phyloP scores from a whole-genome alignment of 805 yeast genomes.

The Saccharomycopsis sp. region DNA sequence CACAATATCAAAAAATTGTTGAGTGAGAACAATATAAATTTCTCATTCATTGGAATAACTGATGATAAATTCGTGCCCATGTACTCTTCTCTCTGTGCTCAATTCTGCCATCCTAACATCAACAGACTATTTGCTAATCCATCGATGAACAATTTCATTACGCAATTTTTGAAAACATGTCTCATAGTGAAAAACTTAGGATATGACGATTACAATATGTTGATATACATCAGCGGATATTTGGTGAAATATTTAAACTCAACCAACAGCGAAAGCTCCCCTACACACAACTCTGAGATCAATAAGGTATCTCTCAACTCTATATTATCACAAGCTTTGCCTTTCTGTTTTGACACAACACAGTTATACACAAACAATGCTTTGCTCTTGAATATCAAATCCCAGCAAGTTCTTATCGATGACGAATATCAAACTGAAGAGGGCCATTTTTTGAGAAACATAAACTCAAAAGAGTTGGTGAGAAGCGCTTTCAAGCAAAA shows the following conservation, averaged over 20 bases:
- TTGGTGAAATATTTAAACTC: constrained; percentile 61
- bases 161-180: constrained; percentile 69
- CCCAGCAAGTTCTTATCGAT: constrained; percentile 6
- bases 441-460: constrained; percentile 15
- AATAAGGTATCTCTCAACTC: constrained; percentile 1
- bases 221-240: constrained; percentile 70
- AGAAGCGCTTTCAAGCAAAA: constrained; percentile 1
- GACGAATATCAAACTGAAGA: constrained; percentile 16
- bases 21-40: constrained; percentile 54
- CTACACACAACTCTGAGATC: neutral
- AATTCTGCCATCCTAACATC: constrained; percentile 81
- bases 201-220: constrained; percentile 71
- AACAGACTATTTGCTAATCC: too few species aligned
- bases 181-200: constrained; percentile 71
- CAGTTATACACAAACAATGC: constrained; percentile 7
- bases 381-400: constrained; percentile 1
- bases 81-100: constrained; percentile 77
- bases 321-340: constrained; percentile 11
- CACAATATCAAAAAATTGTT: constrained; percentile 61
- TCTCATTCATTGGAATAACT: constrained; percentile 77
- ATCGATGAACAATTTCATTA: constrained; percentile 83
- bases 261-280: constrained; percentile 78
- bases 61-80: constrained; percentile 91
- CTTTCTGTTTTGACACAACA: constrained; percentile 19
- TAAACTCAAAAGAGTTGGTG: neutral